These are phyloP conservation scores for Sarocladium kiliense DNA, from an alignment of 2,329 filamentous ascomycete genomes.

Conservation along the genomic window DNA sequence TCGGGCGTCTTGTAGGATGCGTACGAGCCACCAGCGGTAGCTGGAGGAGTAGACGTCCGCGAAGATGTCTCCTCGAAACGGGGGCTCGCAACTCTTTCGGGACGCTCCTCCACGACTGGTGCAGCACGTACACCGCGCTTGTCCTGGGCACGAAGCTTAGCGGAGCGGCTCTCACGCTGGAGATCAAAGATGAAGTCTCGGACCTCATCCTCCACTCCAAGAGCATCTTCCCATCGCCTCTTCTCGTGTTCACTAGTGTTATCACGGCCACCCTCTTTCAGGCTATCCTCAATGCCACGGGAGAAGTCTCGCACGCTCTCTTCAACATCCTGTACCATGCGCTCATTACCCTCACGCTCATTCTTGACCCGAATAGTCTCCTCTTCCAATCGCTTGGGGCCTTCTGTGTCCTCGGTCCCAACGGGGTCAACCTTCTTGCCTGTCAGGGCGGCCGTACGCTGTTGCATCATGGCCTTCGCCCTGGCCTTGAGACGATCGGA, in stretches of 20 bases:
- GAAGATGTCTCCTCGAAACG: slow-evolving; percentile 49
- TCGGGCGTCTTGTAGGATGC: slow-evolving; percentile 85
- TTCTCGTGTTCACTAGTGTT: slow-evolving; percentile 82
- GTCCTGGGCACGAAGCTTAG: slow-evolving; percentile 61
- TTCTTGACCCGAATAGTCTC: slow-evolving; percentile 75
- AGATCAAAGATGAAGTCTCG: slow-evolving; percentile 98
- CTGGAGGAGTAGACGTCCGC: slow-evolving; percentile 39
- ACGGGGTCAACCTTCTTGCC: slow-evolving; percentile 71
- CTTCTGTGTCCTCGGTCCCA: slow-evolving; percentile 67
- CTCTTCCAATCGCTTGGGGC: slow-evolving; percentile 80
- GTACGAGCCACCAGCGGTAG: slow-evolving; percentile 59
- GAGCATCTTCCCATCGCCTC: slow-evolving; percentile 89
- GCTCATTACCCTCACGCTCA: slow-evolving; percentile 90
- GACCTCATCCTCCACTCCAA: slow-evolving; percentile 94
- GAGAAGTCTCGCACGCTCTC: slow-evolving; percentile 91
- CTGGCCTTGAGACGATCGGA: slow-evolving; percentile 90
- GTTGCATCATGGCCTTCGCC: slow-evolving; percentile 98
- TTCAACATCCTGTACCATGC: slow-evolving; percentile 95
- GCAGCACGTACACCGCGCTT: slow-evolving; percentile 40
- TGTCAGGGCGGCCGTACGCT: slow-evolving; percentile 85
- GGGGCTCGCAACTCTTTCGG: slow-evolving; percentile 33
- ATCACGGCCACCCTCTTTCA: slow-evolving; percentile 75
- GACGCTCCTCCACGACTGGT: slow-evolving; percentile 37
- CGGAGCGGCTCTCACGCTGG: slow-evolving; percentile 76
- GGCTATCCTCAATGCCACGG: slow-evolving; percentile 74